Evolutionary conservation across 1,284 basidiomycete genomes (phyloP).

Genomic region (Crocinoboletus sp.): DNA sequence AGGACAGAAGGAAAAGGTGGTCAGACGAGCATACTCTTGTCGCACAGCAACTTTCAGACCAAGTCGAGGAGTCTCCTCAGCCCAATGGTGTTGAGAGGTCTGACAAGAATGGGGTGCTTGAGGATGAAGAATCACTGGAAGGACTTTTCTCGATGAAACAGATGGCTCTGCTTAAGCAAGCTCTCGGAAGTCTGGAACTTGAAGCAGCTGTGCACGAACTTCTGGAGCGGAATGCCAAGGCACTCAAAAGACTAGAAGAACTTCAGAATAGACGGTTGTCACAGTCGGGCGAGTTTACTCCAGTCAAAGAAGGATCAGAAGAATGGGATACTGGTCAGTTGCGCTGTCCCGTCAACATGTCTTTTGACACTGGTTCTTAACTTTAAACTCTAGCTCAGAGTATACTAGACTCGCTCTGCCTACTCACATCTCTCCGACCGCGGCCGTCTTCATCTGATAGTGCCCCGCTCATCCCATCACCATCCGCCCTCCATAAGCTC

Average conservation of each 20-base stretch:
- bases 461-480: slow-evolving; percentile 53
- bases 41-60: slow-evolving; percentile 5
- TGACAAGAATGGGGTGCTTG: slow-evolving; percentile 5
- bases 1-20: slow-evolving; percentile 34
- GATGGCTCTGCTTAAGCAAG: slow-evolving; percentile 48
- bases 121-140: slow-evolving; percentile 38
- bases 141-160: slow-evolving; percentile 54
- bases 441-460: slow-evolving; percentile 41
- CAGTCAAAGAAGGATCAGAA: slow-evolving; percentile 61
- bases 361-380: slow-evolving; percentile 1
- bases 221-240: slow-evolving; percentile 56
- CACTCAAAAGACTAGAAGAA: slow-evolving; percentile 56
- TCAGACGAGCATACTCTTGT: slow-evolving; percentile 13
- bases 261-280: slow-evolving; percentile 56
- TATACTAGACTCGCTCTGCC: slow-evolving; percentile 60
- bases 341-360: background rate
- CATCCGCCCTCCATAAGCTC: slow-evolving; percentile 58
- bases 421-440: slow-evolving; percentile 68
- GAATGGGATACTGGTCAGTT: slow-evolving; percentile 72
- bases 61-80: background rate
- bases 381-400: slow-evolving; percentile 51
- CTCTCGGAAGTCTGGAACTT: slow-evolving; percentile 54
- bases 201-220: slow-evolving; percentile 65
- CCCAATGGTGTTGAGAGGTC: slow-evolving; percentile 13
- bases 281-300: slow-evolving; percentile 41